A percentile compares a stretch with the other conserved stretches of the same genome.
Evolutionary conservation across 1,284 basidiomycete genomes (phyloP).

Genomic region (Pseudozyma sp.): DNA sequence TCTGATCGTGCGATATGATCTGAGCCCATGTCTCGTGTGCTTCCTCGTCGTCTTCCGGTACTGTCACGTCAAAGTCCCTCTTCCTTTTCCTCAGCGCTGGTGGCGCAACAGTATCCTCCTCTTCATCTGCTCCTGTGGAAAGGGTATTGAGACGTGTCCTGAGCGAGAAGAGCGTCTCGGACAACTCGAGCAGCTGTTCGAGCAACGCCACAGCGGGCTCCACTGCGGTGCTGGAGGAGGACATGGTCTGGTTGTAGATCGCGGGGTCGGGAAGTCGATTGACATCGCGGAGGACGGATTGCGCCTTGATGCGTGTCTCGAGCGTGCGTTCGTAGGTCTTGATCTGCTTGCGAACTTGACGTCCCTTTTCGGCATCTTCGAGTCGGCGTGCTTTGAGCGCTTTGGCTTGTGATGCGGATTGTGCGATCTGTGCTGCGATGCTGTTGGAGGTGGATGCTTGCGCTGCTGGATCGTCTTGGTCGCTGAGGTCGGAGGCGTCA

Average conservation of each 20-base stretch:
- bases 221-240: conserved; percentile 3
- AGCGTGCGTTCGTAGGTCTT: conserved; percentile 58
- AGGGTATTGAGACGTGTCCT: conserved; percentile 18
- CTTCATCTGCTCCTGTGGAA: conserved; percentile 9
- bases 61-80: conserved; percentile 35
- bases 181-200: conserved; percentile 39
- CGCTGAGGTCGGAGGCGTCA: conserved; percentile 1
- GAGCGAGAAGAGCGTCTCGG: conserved; percentile 40
- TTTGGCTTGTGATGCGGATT: conserved; percentile 45
- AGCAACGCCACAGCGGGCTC: conserved; percentile 23
- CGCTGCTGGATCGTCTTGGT: conserved; percentile 6
- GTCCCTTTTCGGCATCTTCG: conserved; percentile 61
- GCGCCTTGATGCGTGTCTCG: conserved; percentile 59
- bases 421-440: conserved; percentile 48
- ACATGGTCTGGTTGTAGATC: conserved; percentile 13
- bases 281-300: conserved; percentile 46
- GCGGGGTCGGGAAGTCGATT: conserved; percentile 37
- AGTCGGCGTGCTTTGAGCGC: conserved; percentile 46
- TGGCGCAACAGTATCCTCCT: neutral
- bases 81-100: conserved; percentile 42
- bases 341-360: conserved; percentile 58
- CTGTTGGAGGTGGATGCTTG: conserved; percentile 24
- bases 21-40: conserved; percentile 33
- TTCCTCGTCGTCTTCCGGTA: conserved; percentile 19
- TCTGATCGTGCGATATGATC: conserved; percentile 34